Evolutionary conservation across 2,329 filamentous ascomycete genomes (phyloP).

Genomic region (Cladophialophora carrionii): DNA sequence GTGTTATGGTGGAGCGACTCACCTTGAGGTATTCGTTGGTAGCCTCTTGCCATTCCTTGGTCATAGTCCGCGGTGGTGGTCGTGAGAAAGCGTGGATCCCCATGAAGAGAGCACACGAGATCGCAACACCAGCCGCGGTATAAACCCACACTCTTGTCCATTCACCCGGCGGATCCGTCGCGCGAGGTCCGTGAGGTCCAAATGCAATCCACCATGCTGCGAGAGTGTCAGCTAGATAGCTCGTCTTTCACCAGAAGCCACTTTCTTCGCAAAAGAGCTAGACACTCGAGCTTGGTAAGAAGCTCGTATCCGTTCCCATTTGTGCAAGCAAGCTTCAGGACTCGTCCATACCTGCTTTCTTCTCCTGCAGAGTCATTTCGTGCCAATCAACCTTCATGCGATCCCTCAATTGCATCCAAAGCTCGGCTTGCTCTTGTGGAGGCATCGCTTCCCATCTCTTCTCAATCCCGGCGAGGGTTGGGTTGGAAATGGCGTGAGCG

Average conservation of each 20-base stretch:
- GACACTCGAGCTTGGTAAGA: constrained; percentile 8
- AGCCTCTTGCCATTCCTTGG: constrained; percentile 94
- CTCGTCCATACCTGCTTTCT: constrained; percentile 88
- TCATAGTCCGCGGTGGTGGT: constrained; percentile 82
- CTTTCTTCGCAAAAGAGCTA: background rate
- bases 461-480: constrained; percentile 96
- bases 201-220: constrained; percentile 99
- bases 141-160: constrained; percentile 75
- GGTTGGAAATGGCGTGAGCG: constrained; percentile 95
- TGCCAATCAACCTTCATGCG: constrained; percentile 98
- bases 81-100: constrained; percentile 71
- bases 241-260: constrained; percentile 11
- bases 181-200: constrained; percentile 90
- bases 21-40: constrained; percentile 94
- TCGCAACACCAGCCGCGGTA: constrained; percentile 68
- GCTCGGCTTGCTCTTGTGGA: constrained; percentile 96
- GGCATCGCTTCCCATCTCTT: constrained; percentile 99
- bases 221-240: constrained; percentile 37
- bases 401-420: constrained; percentile 98
- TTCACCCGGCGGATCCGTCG: constrained; percentile 81
- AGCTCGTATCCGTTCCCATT: background rate
- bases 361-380: constrained; percentile 92
- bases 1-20: constrained; percentile 33
- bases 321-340: constrained; percentile 2
- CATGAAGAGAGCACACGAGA: constrained; percentile 72